A percentile compares a stretch with the other conserved stretches of the same genome.
phyloP scores from a whole-genome alignment of 2,329 filamentous ascomycete species.

The Fusarium miscanthi region DNA sequence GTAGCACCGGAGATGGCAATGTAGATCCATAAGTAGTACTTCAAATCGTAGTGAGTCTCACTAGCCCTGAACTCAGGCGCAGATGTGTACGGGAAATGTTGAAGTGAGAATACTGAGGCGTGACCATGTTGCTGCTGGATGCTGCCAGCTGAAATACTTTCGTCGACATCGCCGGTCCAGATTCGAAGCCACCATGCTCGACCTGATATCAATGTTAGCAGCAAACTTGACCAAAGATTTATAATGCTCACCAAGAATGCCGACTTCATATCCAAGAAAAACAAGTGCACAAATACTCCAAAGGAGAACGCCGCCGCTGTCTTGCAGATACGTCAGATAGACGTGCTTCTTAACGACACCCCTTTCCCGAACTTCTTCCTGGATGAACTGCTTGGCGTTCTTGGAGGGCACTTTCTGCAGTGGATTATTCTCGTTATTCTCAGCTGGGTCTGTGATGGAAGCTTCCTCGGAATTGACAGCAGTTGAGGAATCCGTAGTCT shows the following conservation, averaged over 20 bases:
- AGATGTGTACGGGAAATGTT: conserved; percentile 59
- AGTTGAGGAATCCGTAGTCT: conserved; percentile 55
- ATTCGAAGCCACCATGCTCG: conserved; percentile 73
- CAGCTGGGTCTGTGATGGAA: conserved; percentile 55
- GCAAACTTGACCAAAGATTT: neutral
- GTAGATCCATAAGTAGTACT: conserved; percentile 78
- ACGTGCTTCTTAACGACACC: conserved; percentile 75
- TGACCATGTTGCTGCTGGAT: conserved; percentile 52
- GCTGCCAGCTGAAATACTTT: conserved; percentile 36
- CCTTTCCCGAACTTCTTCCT: conserved; percentile 78
- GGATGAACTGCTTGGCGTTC: conserved; percentile 75
- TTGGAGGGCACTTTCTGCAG: conserved; percentile 64
- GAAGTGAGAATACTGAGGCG: conserved; percentile 58
- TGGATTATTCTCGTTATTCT: conserved; percentile 52
- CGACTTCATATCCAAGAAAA: conserved; percentile 65
- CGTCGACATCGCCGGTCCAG: conserved; percentile 62
- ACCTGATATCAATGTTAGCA: conserved; percentile 46
- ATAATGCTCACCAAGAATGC: conserved; percentile 61
- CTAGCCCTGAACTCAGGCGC: conserved; percentile 46
- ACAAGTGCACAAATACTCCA: conserved; percentile 67
- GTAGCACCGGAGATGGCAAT: conserved; percentile 72
- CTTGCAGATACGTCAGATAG: conserved; percentile 74
- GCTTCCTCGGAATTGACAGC: conserved; percentile 66
- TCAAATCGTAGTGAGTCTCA: conserved; percentile 55
- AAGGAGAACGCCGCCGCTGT: conserved; percentile 71